phyloP scores from a whole-genome alignment of 1,139 yeast genomes.

The Protomyces lactucae-debilis region DNA sequence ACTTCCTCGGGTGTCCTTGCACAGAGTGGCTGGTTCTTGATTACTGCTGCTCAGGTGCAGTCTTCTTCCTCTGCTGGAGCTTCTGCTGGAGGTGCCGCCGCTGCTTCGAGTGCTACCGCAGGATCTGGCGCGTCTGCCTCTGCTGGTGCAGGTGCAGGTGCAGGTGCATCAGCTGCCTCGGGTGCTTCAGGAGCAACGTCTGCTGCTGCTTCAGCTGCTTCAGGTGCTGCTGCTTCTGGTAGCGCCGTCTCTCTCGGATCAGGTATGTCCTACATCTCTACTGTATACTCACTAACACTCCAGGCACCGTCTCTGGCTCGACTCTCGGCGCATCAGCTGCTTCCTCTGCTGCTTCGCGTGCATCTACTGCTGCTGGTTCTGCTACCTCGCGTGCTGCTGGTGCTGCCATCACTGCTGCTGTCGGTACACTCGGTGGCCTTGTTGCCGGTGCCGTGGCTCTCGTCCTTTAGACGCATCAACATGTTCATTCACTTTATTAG shows the following conservation, averaged over 20 bases:
- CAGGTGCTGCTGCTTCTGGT: neutral
- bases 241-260: neutral
- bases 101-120: slow-evolving; percentile 3
- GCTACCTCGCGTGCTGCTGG: slow-evolving; percentile 3
- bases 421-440: neutral
- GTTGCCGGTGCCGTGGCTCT: neutral
- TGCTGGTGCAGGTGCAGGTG: slow-evolving; percentile 1
- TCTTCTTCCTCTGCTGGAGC: slow-evolving; percentile 4
- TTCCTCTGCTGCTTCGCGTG: slow-evolving; percentile 10
- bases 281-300: neutral
- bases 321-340: slow-evolving; percentile 5
- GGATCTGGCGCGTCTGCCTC: neutral
- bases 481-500: neutral
- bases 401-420: slow-evolving; percentile 14
- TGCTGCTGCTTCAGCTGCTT: neutral
- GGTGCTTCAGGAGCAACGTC: neutral
- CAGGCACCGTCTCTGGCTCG: neutral
- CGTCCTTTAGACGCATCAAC: neutral
- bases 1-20: slow-evolving; percentile 24
- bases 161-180: neutral
- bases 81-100: neutral
- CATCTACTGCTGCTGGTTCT: slow-evolving; percentile 2
- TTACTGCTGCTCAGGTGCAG: slow-evolving; percentile 15
- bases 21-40: slow-evolving; percentile 22
- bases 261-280: neutral